Base-by-base conservation (phyloP, 805 yeast species). In the Yamadazyma phyllophila region DNA sequence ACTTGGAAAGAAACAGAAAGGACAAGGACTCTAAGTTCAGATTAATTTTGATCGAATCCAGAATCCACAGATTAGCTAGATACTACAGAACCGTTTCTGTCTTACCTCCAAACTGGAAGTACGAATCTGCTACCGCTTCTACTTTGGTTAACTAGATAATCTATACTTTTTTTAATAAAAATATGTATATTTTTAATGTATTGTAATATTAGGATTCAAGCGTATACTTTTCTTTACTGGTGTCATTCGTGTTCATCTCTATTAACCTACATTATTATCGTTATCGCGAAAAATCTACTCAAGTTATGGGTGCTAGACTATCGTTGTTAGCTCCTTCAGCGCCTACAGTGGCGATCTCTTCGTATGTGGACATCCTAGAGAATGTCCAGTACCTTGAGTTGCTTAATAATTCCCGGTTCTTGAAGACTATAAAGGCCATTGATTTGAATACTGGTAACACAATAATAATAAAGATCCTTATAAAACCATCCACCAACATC, bases 51-150 rank as follows among this genome's bases (percentile, higher is more conserved):
- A 91, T 94, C 77, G 99, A 94, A 83, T 92, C 98, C 60, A 91
- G 99, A 90, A 94, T 94, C 82, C 99, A 94, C 96, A 92, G 99
- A 86, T 88, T 94, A 74, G 96, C 99, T 65, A 88, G 99, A 83
- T 94, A 94, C 95, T 94, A 94, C 97, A 92, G 97, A 89, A 88
- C 97, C 67, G 96, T 89, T 67, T 82, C 96, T 71, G 98, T 94
- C 68, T 85, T 94, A 73, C 99, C 99, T 67, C 98, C 99, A 75
- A 91, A 87, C 94, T 94, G 99, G 99, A 94, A 94, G 83, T 94
- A 88, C 96, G 99, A 94, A 83, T 92, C 99, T 64, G 96, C 99
- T 73, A 94, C 99, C 72, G 99, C 99, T 73, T 94, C 99, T 69
- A 96, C 99, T 77, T 85, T 94, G 78, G 99, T 94, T 71, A 92